Conservation (phyloP, 1,139 yeast genomes). For the Yamadazyma pseudoaaseri region DNA sequence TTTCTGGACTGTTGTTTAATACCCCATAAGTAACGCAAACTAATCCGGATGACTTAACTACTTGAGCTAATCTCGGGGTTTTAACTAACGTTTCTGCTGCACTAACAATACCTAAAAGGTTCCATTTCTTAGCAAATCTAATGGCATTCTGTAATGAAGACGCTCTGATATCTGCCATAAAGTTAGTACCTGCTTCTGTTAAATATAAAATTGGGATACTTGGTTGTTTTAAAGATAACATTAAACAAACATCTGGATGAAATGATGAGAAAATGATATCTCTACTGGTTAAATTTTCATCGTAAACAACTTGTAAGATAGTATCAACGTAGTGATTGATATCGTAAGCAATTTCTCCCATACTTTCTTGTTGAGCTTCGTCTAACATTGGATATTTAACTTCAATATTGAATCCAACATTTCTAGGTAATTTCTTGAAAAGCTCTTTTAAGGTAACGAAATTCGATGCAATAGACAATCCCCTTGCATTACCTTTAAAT, state of each 20-base stretch:
- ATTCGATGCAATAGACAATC: slow-evolving; percentile 85
- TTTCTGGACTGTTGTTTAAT: slow-evolving; percentile 80
- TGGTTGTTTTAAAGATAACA: slow-evolving; percentile 89
- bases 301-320: slow-evolving; percentile 76
- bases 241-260: slow-evolving; percentile 89
- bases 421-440: slow-evolving; percentile 74
- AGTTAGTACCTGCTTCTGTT: slow-evolving; percentile 81
- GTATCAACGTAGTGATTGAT: slow-evolving; percentile 87
- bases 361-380: slow-evolving; percentile 85
- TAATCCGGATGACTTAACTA: slow-evolving; percentile 84
- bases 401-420: slow-evolving; percentile 92
- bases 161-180: slow-evolving; percentile 89
- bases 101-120: slow-evolving; percentile 85
- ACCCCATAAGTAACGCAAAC: slow-evolving; percentile 94
- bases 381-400: slow-evolving; percentile 95
- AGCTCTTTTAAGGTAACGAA: slow-evolving; percentile 87
- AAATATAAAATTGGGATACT: slow-evolving; percentile 85
- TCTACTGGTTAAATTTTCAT: slow-evolving; percentile 68
- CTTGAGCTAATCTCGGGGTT: slow-evolving; percentile 87
- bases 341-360: slow-evolving; percentile 84
- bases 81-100: slow-evolving; percentile 82
- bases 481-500: slow-evolving; percentile 89
- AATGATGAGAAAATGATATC: slow-evolving; percentile 90
- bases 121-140: slow-evolving; percentile 90
- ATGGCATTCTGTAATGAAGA: slow-evolving; percentile 88